Evolutionary conservation across 345 rosid genomes (phyloP).

Genomic region (Eucalyptus viminalis): DNA sequence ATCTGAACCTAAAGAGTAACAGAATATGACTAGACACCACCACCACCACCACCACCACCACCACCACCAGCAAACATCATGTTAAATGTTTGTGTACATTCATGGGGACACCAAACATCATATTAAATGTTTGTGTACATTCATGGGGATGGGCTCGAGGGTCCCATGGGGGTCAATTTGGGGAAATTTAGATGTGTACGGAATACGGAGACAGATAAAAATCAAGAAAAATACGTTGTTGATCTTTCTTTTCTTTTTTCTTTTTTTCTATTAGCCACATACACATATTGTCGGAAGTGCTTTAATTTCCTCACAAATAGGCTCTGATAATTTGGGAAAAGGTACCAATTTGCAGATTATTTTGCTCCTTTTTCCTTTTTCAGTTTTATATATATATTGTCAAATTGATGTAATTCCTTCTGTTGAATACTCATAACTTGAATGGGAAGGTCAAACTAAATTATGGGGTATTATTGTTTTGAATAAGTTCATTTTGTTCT

Average conservation of each 20-base stretch:
- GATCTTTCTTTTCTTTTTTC: background rate
- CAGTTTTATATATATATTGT: background rate
- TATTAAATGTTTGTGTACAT: background rate
- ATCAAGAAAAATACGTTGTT: background rate
- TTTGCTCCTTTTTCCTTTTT: background rate
- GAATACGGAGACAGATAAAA: background rate
- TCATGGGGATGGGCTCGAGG: background rate
- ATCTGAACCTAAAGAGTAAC: background rate
- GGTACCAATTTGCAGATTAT: background rate
- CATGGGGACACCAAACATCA: background rate
- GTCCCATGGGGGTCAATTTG: background rate
- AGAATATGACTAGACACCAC: background rate
- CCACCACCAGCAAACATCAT: background rate
- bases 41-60: background rate
- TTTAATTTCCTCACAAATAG: background rate
- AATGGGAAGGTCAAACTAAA: background rate
- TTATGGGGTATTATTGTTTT: background rate
- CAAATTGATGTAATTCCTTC: background rate
- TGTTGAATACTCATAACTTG: background rate
- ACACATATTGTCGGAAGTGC: background rate
- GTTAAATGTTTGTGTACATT: background rate
- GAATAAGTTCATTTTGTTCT: background rate
- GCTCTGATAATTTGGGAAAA: background rate
- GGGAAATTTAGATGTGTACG: background rate
- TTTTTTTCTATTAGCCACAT: background rate